Evolutionary conservation across 768 basidiomycete species (phyloP).

Genomic region (Boletales sp.): DNA sequence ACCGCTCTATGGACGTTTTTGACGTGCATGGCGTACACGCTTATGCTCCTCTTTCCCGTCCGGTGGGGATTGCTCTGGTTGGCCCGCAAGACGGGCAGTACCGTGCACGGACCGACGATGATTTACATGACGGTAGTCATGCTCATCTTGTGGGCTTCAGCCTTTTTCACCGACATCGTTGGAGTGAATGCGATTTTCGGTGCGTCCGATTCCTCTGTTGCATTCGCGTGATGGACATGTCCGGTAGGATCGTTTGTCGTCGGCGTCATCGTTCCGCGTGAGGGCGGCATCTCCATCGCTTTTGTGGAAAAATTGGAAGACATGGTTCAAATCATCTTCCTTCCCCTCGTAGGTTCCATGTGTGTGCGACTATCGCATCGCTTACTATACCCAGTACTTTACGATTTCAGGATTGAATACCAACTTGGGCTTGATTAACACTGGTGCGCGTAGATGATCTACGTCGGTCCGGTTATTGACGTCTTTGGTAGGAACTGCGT

Average conservation of each 20-base stretch:
- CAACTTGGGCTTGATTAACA: constrained; percentile 77
- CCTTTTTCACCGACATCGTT: constrained; percentile 93
- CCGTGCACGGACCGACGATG: constrained; percentile 78
- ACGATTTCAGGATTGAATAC: constrained; percentile 92
- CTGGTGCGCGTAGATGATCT: constrained; percentile 40
- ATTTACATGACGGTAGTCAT: constrained; percentile 87
- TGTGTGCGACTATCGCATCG: not conserved
- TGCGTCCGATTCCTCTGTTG: constrained; percentile 17
- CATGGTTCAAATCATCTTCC: constrained; percentile 85
- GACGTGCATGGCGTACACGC: constrained; percentile 72
- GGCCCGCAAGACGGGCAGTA: constrained; percentile 74
- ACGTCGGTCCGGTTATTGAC: not conserved
- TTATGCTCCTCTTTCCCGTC: constrained; percentile 71
- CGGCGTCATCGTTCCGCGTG: constrained; percentile 80
- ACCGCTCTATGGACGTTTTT: constrained; percentile 87
- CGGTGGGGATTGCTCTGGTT: constrained; percentile 64
- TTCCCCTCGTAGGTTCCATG: constrained; percentile 66
- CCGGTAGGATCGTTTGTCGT: constrained; percentile 72
- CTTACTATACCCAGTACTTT: constrained; percentile 65
- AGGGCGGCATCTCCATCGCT: constrained; percentile 79
- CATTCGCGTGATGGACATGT: too few species aligned
- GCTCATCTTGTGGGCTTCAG: constrained; percentile 75
- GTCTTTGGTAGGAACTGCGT: constrained; percentile 55
- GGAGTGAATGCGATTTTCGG: constrained; percentile 95
- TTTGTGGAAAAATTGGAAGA: constrained; percentile 95